Percentiles rank a stretch among this genome's conserved stretches.
Conservation (phyloP, 2,329 filamentous ascomycete genomes). For the Elsinoe fawcettii region DNA sequence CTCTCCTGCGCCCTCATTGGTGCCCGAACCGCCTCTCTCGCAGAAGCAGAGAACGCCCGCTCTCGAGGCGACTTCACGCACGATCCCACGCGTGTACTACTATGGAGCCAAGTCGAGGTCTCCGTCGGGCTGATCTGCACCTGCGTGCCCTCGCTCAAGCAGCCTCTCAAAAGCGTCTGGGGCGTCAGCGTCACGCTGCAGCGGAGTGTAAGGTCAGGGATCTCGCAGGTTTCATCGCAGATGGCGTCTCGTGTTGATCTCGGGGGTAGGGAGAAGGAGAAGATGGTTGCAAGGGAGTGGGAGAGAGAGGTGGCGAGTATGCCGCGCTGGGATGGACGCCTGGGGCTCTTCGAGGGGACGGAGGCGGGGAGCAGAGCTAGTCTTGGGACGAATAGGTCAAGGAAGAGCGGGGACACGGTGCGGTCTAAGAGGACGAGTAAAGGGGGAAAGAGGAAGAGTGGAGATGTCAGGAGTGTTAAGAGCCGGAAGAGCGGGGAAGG, state of each 20-base stretch:
- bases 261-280: background rate
- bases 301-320: conserved; percentile 3
- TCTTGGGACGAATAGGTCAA: background rate
- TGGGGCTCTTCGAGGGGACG: background rate
- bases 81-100: background rate
- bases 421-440: background rate
- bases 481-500: background rate
- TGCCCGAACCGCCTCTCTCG: background rate
- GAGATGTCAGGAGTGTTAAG: background rate
- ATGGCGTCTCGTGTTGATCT: background rate
- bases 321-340: background rate
- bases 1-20: background rate
- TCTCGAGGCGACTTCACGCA: background rate
- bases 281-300: background rate
- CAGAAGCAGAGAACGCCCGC: background rate
- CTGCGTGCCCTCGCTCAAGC: background rate
- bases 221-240: background rate
- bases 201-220: background rate
- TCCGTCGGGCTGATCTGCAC: conserved; percentile 2
- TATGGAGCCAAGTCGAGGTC: conserved; percentile 8
- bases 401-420: background rate
- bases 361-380: background rate
- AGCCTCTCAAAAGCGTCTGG: conserved; percentile 1
- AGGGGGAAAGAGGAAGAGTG: background rate
- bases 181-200: conserved; percentile 1